These are phyloP conservation scores for Stemphylium vesicarium DNA, from an alignment of 2,329 filamentous ascomycete genomes.

Conservation along the genomic window DNA sequence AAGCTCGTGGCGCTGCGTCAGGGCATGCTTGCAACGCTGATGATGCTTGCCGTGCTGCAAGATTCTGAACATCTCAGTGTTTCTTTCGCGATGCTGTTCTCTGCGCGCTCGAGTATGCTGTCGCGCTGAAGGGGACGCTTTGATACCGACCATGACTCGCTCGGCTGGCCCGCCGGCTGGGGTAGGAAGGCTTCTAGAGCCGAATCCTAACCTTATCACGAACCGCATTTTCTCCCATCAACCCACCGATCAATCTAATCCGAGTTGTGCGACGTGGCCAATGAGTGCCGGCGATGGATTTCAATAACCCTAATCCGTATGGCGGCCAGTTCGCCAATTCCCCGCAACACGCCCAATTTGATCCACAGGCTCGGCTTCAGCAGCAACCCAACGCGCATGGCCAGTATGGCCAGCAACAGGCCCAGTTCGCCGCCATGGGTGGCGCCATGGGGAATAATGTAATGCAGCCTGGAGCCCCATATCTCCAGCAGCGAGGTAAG, in stretches of 20 bases:
- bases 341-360: slow-evolving; percentile 43
- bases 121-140: neutral
- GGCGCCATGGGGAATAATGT: slow-evolving; percentile 21
- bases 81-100: neutral
- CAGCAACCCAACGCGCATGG: slow-evolving; percentile 38
- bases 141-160: slow-evolving; percentile 10
- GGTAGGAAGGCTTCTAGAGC: slow-evolving; percentile 6
- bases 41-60: neutral
- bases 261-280: slow-evolving; percentile 48
- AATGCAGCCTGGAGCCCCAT: slow-evolving; percentile 45
- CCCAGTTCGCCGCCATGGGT: slow-evolving; percentile 29
- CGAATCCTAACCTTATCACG: slow-evolving; percentile 38
- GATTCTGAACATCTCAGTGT: neutral
- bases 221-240: slow-evolving; percentile 35
- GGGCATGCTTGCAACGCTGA: slow-evolving; percentile 16
- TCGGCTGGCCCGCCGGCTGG: slow-evolving; percentile 15
- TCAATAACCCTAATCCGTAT: slow-evolving; percentile 47
- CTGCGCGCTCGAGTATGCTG: neutral
- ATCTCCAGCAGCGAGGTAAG: slow-evolving; percentile 49
- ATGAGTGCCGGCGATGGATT: slow-evolving; percentile 49
- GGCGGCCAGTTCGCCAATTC: slow-evolving; percentile 41
- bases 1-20: slow-evolving; percentile 14
- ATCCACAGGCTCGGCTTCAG: slow-evolving; percentile 45
- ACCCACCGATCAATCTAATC: slow-evolving; percentile 46
- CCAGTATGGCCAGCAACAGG: slow-evolving; percentile 42